Conservation (phyloP, 345 rosid genomes). For the Brassica carinata region DNA sequence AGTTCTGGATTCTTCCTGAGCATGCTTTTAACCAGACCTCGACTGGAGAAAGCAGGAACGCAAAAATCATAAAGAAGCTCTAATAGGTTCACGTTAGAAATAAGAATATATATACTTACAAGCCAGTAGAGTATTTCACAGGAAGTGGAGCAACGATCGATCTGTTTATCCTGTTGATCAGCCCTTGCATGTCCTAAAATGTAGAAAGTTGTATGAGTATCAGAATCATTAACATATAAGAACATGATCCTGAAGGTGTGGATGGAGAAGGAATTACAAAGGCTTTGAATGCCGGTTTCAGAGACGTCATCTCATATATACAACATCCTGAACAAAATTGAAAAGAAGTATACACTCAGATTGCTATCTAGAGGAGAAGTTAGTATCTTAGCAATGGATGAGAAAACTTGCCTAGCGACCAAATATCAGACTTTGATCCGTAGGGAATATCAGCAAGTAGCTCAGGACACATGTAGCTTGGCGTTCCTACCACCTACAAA, state of each 20-base stretch:
- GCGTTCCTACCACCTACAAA: conserved; percentile 93
- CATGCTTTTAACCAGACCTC: conserved; percentile 95
- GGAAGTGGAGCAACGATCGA: conserved; percentile 97
- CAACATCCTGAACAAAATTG: conserved; percentile 75
- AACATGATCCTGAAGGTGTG: conserved; percentile 15
- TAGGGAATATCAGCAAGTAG: conserved; percentile 99
- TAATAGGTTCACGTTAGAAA: neutral
- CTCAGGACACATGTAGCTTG: conserved; percentile 99
- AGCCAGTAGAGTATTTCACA: conserved; percentile 76
- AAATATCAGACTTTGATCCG: conserved; percentile 96
- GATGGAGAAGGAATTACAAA: conserved; percentile 60
- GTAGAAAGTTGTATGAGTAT: conserved; percentile 11
- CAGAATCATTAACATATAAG: neutral
- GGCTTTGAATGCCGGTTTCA: conserved; percentile 95
- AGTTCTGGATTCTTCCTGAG: conserved; percentile 99
- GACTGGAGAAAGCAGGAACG: conserved; percentile 51
- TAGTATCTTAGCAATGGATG: conserved; percentile 16
- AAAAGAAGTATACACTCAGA: conserved; percentile 25
- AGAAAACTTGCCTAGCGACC: conserved; percentile 82
- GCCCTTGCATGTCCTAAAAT: conserved; percentile 93
- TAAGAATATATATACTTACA: conserved; percentile 57
- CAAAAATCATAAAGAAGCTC: conserved; percentile 5
- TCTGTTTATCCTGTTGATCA: conserved; percentile 91
- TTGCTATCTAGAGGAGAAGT: neutral
- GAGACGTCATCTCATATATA: conserved; percentile 93